Conservation (phyloP, 192 early-diverging fungal species). For the Rhizophagus clarus region DNA sequence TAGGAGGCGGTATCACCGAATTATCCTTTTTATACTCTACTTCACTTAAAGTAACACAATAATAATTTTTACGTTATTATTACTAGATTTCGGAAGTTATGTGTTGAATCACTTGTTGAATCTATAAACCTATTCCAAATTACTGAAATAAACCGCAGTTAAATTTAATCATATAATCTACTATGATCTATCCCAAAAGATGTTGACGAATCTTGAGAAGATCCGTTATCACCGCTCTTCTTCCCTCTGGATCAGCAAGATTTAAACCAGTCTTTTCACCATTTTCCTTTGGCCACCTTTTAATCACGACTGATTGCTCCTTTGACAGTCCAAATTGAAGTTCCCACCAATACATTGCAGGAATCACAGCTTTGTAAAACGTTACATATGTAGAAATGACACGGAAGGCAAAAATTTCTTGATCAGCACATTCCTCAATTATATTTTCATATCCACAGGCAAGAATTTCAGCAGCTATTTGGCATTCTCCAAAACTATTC, state of each 20-base stretch:
- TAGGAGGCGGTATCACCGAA: too few species aligned
- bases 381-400: conserved; percentile 18
- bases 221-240: not conserved
- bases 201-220: conserved; percentile 11
- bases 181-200: not conserved
- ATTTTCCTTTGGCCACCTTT: conserved; percentile 2
- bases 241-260: not conserved
- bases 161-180: too few species aligned
- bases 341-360: not conserved
- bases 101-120: too few species aligned
- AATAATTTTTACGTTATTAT: too few species aligned
- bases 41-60: too few species aligned
- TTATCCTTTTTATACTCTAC: too few species aligned
- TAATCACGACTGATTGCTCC: not conserved
- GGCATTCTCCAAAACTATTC: not conserved
- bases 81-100: too few species aligned
- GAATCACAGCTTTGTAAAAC: not conserved
- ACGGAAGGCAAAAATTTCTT: conserved; percentile 2
- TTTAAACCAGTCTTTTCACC: not conserved
- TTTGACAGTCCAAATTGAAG: too few species aligned
- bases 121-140: too few species aligned
- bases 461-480: conserved; percentile 11
- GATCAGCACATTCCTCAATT: not conserved
- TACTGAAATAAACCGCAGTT: too few species aligned
- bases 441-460: not conserved